Conservation (phyloP, 2,329 filamentous ascomycete genomes). For the Colletotrichum sp. region DNA sequence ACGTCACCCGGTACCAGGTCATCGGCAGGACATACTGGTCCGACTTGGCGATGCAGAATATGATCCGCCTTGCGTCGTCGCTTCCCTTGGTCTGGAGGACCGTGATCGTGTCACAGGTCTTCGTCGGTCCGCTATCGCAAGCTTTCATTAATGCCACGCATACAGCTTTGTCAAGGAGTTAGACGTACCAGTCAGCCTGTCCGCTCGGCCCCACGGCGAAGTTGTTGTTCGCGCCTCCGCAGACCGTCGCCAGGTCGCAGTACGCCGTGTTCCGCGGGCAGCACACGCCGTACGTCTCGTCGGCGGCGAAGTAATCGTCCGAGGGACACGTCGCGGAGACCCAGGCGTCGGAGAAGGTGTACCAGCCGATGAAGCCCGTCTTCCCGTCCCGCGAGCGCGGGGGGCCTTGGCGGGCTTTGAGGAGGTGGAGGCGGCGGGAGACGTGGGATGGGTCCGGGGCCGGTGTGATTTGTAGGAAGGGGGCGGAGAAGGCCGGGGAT, state of each 20-base stretch:
- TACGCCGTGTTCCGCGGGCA: not conserved
- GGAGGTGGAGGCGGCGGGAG: not conserved
- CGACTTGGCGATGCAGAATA: constrained; percentile 1
- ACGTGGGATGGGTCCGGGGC: not conserved
- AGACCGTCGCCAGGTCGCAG: constrained; percentile 5
- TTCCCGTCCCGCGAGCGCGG: not conserved
- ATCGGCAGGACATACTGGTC: not conserved
- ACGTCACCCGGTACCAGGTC: constrained; percentile 5
- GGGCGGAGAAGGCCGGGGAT: not conserved
- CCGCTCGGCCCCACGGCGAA: not conserved
- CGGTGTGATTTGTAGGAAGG: not conserved
- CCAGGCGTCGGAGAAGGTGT: not conserved
- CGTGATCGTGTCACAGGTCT: constrained; percentile 2
- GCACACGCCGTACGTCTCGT: not conserved
- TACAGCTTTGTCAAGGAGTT: not conserved
- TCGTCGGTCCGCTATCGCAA: not conserved
- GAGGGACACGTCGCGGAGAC: not conserved
- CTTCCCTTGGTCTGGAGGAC: not conserved
- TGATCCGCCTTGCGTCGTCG: not conserved
- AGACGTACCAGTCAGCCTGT: constrained; percentile 1
- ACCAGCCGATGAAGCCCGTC: constrained; percentile 10
- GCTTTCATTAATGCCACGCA: not conserved
- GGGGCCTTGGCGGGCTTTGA: not conserved
- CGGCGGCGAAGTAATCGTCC: constrained; percentile 7
- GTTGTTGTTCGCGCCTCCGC: not conserved